Conservation (phyloP, 345 rosid genomes). For the Citrus cavaleriei region DNA sequence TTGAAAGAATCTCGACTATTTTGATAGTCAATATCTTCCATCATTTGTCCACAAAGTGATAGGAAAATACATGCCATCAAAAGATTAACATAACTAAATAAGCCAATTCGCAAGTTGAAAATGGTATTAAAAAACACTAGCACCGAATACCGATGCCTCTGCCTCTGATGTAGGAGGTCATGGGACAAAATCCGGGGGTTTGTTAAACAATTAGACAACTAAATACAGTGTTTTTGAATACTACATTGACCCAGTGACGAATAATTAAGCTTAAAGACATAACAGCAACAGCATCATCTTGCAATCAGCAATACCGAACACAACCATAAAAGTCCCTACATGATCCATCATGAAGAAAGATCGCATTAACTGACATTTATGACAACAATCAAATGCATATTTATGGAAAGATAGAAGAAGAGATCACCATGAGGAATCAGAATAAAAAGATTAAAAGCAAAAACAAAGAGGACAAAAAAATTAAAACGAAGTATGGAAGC, state of each 20-base stretch:
- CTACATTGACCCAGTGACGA: neutral
- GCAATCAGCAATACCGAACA: constrained; percentile 8
- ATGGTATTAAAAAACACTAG: neutral
- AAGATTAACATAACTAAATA: neutral
- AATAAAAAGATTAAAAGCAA: neutral
- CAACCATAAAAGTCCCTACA: constrained; percentile 2
- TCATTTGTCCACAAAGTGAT: neutral
- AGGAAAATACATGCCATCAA: neutral
- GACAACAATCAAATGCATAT: neutral
- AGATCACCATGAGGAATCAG: neutral
- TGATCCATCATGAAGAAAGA: constrained; percentile 1
- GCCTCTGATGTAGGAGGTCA: neutral
- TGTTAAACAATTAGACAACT: neutral
- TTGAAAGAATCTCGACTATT: neutral
- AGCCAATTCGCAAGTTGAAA: neutral
- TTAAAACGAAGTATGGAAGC: neutral
- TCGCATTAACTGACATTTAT: neutral
- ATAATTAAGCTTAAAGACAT: neutral
- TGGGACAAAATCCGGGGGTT: neutral
- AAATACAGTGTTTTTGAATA: neutral
- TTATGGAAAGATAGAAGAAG: neutral
- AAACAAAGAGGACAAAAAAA: neutral
- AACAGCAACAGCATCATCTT: constrained; percentile 9
- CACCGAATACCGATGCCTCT: neutral
- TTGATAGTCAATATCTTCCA: neutral